These are phyloP conservation scores for Aspergillus phoenicis DNA, from an alignment of 2,329 filamentous ascomycete species.

Conservation along the genomic window DNA sequence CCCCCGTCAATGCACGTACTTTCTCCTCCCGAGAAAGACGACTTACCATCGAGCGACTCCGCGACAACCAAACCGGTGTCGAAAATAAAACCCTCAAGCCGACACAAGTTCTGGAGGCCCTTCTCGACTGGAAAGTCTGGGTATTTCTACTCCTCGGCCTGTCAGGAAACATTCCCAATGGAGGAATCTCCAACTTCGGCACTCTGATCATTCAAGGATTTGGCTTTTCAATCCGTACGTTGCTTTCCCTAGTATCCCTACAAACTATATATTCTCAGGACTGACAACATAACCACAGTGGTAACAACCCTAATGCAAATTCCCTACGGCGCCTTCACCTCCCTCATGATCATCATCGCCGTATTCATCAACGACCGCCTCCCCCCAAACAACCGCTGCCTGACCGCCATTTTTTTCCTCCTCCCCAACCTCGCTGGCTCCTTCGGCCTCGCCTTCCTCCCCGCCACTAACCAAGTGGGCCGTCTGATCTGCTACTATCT, in stretches of 20 bases:
- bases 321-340: slow-evolving; percentile 40
- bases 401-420: slow-evolving; percentile 25
- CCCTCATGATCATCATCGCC: slow-evolving; percentile 24
- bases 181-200: slow-evolving; percentile 34
- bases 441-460: slow-evolving; percentile 23
- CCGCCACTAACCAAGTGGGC: slow-evolving; percentile 19
- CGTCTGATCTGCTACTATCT: slow-evolving; percentile 30
- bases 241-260: too few species aligned
- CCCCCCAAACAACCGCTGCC: slow-evolving; percentile 24
- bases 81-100: slow-evolving; percentile 55
- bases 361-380: slow-evolving; percentile 26
- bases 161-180: slow-evolving; percentile 32
- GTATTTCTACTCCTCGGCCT: slow-evolving; percentile 55
- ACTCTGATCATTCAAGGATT: slow-evolving; percentile 41
- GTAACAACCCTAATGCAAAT: slow-evolving; percentile 41
- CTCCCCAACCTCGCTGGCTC: slow-evolving; percentile 27
- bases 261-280: slow-evolving; percentile 19
- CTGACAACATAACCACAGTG: slow-evolving; percentile 15
- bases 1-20: slow-evolving; percentile 49
- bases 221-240: slow-evolving; percentile 40
- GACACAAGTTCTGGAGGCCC: slow-evolving; percentile 52
- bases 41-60: slow-evolving; percentile 57
- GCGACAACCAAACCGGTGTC: slow-evolving; percentile 56
- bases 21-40: slow-evolving; percentile 43
- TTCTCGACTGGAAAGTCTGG: slow-evolving; percentile 61